Evolutionary conservation across 345 rosid species (phyloP), one percentile per base, ranked within the genome.

Genomic region (Populus tremula): DNA sequence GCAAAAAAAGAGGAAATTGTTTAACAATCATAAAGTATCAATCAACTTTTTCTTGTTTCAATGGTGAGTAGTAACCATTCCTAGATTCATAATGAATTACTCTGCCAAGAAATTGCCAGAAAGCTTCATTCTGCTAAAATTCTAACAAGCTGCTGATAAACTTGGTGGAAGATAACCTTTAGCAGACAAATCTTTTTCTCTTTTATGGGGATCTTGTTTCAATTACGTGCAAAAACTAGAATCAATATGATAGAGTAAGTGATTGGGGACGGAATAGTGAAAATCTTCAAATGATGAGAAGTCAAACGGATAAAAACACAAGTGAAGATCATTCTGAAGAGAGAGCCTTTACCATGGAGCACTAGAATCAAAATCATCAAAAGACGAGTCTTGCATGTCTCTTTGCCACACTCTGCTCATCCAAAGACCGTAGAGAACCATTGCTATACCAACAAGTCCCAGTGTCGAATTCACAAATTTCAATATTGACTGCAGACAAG

Each of bases 401-500:
- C 86, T 87, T 39, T 74, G 84, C 90, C 91, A 87, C 27, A 82
- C 88, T 78, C 87, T 87, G 12, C 78, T 62, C 91, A 90, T 85
- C 93, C 93, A 87, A 65, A 87, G 29, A 10, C 88, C 81, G 70
- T 90, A 90, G 8, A 88, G 29, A 71, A 90, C 56, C 88, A 87
- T 87, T 2, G 90, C 83, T 33, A 88, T 41, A 25, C 93, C 91
- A n/a, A 76, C 88, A 68, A 86, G 69, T 74, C 87, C 93, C 89
- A 84, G 76, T 12, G 80, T 76, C 38, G 76, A 66, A 79, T 88
- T 90, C 80, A 84, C 78, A 67, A 68, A 47, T 69, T 90, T 90
- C 82, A 88, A 49, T 16, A 70, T 43, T 29, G 84, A 77, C 70
- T 76, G 84, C 74, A 90, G 65, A 74, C 83, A 83, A 38, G 65